These are phyloP conservation scores for Pseudogymnoascus pannorum DNA, from an alignment of 2,329 filamentous ascomycete genomes.

Conservation along the genomic window DNA sequence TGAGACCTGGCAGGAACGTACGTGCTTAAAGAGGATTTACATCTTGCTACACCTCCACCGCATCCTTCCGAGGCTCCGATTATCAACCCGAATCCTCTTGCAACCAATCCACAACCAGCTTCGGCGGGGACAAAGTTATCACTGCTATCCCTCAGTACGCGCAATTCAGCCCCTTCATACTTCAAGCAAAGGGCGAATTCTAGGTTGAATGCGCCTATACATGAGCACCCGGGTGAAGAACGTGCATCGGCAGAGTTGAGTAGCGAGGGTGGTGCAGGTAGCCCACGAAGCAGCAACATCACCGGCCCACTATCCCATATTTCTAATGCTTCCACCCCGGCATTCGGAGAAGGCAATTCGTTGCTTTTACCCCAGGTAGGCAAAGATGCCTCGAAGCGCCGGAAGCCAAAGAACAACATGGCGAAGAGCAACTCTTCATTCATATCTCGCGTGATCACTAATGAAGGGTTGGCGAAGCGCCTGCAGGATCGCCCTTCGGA, in stretches of 20 bases:
- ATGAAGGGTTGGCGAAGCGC: constrained; percentile 72
- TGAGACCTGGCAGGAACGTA: constrained; percentile 62
- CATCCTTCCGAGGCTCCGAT: constrained; percentile 90
- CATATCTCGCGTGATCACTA: constrained; percentile 89
- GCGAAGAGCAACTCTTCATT: constrained; percentile 98
- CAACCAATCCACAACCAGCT: constrained; percentile 76
- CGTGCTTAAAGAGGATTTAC: constrained; percentile 79
- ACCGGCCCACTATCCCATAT: constrained; percentile 14
- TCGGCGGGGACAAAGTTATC: constrained; percentile 80
- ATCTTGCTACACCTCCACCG: constrained; percentile 86
- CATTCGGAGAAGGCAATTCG: constrained; percentile 82
- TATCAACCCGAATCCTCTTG: constrained; percentile 82
- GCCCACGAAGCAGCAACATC: constrained; percentile 42
- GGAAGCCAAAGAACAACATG: constrained; percentile 97
- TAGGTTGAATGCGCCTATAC: constrained; percentile 44
- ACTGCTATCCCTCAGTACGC: constrained; percentile 43
- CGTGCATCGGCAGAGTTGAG: constrained; percentile 53
- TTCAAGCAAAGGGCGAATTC: constrained; percentile 48
- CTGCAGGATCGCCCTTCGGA: constrained; percentile 70
- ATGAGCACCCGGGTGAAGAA: constrained; percentile 54
- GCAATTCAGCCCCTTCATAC: constrained; percentile 39
- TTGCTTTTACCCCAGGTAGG: constrained; percentile 55
- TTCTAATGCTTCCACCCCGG: constrained; percentile 41
- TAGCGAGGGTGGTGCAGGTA: constrained; percentile 48
- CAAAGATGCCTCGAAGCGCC: constrained; percentile 71